phyloP scores from a whole-genome alignment of 192 early-diverging fungal genomes.

The Podochytrium sp. region DNA sequence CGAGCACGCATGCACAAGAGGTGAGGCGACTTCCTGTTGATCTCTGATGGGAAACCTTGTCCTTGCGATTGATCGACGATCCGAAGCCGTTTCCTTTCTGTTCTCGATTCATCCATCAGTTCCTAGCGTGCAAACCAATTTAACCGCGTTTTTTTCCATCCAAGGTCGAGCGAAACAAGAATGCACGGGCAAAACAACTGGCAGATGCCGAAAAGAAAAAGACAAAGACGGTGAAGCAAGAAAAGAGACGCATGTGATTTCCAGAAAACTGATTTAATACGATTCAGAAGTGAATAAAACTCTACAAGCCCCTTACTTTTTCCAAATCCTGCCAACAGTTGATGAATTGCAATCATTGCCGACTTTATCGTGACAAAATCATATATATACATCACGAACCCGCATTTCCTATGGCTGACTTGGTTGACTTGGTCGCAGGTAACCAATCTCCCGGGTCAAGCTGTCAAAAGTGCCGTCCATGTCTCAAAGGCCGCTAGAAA shows the following conservation, averaged over 20 bases:
- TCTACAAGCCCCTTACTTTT: too few species aligned
- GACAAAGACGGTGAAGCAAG: slow-evolving; percentile 45
- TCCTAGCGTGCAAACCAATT: neutral
- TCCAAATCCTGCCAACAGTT: too few species aligned
- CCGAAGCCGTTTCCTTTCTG: neutral
- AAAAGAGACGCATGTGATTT: slow-evolving; percentile 49
- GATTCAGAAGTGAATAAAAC: neutral
- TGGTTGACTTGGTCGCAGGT: too few species aligned
- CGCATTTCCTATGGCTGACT: too few species aligned
- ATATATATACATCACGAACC: too few species aligned
- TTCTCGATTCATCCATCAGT: too few species aligned
- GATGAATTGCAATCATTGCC: too few species aligned
- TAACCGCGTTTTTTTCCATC: neutral
- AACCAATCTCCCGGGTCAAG: too few species aligned
- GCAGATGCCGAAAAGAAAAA: slow-evolving; percentile 53
- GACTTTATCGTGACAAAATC: too few species aligned
- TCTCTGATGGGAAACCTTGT: too few species aligned
- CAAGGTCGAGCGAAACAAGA: slow-evolving; percentile 37
- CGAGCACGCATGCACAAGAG: neutral
- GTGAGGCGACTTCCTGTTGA: neutral
- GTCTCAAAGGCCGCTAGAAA: too few species aligned
- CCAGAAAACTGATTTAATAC: neutral
- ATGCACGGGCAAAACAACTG: slow-evolving; percentile 44
- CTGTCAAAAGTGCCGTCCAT: too few species aligned
- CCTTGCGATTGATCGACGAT: slow-evolving; percentile 37